Evolutionary conservation across 2,329 filamentous ascomycete genomes (phyloP), one percentile per base, ranked within the genome.

Genomic region (Monosporascus sp.): DNA sequence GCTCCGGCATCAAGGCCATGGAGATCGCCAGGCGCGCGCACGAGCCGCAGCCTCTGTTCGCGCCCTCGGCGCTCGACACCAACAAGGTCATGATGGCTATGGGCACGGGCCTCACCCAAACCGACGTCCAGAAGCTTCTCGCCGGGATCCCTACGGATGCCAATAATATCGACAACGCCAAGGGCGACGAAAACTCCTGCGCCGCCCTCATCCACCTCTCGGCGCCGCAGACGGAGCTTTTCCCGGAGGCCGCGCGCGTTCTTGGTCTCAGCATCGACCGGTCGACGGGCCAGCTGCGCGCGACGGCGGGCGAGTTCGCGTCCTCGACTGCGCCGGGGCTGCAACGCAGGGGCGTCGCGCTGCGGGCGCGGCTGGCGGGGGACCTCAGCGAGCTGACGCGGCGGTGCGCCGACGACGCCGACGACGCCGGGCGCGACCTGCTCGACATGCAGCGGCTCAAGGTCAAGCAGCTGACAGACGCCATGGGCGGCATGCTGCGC

Each of bases 1-100:
- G 86, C 58, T 90, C 91, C 0, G 92, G 91, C n/a, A 86, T 97
- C 65, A 96, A 95, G 72, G 92, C 93, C 0, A 85, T 85, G 63
- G 89, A 94, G 65, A 89, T 97, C 51, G 78, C 79, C 28, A 80
- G 85, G 4, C 82, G 87, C 47, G 85, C 87, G 4, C 72, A 85
- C 45, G 75, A 77, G 37, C 66, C 69, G 9, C 71, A 70, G 48
- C 66, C 70, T 18, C 67, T 76, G 0, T 70, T 72, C 28, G 58
- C 66, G 0, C 68, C 41, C 41, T 14, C 20, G 7, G n/a, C 11
- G 7, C 5, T 20, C 14, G 20, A n/a, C 18, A 68, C 15, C 41
- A 24, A 7, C n/a, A 44, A 20, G 41, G 20, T 24, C n/a, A 15
- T 20, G 14, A 14, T 20, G 1, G 22, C n/a, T 20, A 17, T 51